Evolutionary conservation across 805 yeast species (phyloP).

Genomic region (Ogataea philodendri): DNA sequence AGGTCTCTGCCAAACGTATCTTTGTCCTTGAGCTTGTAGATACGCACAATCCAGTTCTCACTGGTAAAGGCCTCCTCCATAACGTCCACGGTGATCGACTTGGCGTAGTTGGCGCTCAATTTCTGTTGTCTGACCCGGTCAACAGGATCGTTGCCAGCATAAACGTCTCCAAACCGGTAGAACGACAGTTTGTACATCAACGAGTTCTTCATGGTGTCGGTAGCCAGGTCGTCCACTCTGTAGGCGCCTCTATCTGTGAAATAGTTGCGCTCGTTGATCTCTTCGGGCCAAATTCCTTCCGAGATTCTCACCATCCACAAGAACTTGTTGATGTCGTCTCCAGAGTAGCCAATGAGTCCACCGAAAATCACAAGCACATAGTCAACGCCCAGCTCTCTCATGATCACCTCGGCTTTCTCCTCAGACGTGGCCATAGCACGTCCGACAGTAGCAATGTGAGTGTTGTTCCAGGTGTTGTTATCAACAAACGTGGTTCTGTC

Average conservation of each 20-base stretch:
- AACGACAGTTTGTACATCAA: constrained; percentile 93
- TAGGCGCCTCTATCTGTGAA: constrained; percentile 88
- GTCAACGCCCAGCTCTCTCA: constrained; percentile 91
- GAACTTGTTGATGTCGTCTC: constrained; percentile 95
- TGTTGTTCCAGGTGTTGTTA: constrained; percentile 98
- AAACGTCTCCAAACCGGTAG: constrained; percentile 77
- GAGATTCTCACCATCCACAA: constrained; percentile 98
- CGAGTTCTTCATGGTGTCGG: constrained; percentile 83
- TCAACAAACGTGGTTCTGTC: constrained; percentile 98
- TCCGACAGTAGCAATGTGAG: constrained; percentile 98
- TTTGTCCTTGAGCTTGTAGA: constrained; percentile 84
- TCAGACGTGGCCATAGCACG: constrained; percentile 93
- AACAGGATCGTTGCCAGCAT: constrained; percentile 54
- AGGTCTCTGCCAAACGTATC: constrained; percentile 85
- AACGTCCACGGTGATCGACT: constrained; percentile 59
- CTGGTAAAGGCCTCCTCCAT: constrained; percentile 93
- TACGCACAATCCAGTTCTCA: constrained; percentile 95
- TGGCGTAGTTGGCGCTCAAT: constrained; percentile 30
- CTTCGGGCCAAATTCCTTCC: constrained; percentile 99
- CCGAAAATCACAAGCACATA: constrained; percentile 92
- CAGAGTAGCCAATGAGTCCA: constrained; percentile 88
- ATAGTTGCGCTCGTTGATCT: constrained; percentile 77
- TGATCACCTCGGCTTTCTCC: constrained; percentile 82
- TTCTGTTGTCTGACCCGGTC: constrained; percentile 90
- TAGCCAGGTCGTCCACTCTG: constrained; percentile 76